Conservation (phyloP, 768 basidiomycete genomes). For the Mycena olivaceomarginata region DNA sequence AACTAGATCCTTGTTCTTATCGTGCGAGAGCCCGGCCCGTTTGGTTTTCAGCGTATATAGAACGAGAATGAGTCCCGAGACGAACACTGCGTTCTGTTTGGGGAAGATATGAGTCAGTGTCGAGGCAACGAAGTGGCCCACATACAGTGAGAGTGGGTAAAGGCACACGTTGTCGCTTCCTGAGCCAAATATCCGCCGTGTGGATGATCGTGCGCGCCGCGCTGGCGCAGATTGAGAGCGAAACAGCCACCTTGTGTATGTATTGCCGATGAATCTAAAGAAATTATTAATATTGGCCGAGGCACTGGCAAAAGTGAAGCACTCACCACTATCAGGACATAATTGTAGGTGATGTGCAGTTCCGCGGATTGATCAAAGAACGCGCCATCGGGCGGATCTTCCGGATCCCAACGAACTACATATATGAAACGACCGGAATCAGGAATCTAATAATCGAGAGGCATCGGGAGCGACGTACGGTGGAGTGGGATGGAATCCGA, state of each 20-base stretch:
- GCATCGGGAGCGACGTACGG: constrained; percentile 46
- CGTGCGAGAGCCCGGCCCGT: constrained; percentile 5
- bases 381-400: not conserved
- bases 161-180: constrained; percentile 4
- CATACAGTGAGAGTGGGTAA: not conserved
- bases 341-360: constrained; percentile 1
- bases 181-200: constrained; percentile 23
- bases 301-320: not conserved
- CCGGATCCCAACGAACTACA: constrained; percentile 59
- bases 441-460: not conserved
- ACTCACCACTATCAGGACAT: not conserved
- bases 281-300: not conserved
- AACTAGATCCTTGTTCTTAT: constrained; percentile 1
- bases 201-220: constrained; percentile 32
- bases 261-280: constrained; percentile 45
- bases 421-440: not conserved
- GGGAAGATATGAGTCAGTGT: not conserved
- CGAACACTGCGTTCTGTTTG: constrained; percentile 27
- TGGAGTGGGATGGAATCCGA: constrained; percentile 53
- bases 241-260: constrained; percentile 19
- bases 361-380: not conserved
- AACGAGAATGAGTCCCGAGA: constrained; percentile 21
- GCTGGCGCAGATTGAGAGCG: constrained; percentile 28
- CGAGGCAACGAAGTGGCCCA: not conserved
- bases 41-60: constrained; percentile 16